Percentiles rank a stretch among this genome's conserved stretches.
Evolutionary conservation across 768 basidiomycete species (phyloP).

Genomic region (Suillus spraguei): DNA sequence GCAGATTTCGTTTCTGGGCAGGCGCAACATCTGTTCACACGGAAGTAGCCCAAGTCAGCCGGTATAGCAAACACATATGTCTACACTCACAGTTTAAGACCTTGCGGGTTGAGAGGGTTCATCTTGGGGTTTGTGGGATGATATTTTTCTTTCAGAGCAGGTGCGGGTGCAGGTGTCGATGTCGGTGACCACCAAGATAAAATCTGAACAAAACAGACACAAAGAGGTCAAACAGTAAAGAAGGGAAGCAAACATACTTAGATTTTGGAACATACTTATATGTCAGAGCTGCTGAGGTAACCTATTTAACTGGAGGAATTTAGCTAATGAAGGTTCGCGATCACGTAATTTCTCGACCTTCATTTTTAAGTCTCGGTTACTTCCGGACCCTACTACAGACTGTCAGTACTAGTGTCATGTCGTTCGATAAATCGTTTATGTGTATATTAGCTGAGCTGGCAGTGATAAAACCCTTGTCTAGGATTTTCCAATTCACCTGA

Average conservation of each 20-base stretch:
- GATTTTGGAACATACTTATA: no score
- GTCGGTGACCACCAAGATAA: slow-evolving; percentile 56
- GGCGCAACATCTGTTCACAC: slow-evolving; percentile 81
- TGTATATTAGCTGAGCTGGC: neutral
- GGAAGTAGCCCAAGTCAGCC: neutral
- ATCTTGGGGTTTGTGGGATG: slow-evolving; percentile 76
- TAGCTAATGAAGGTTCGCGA: no score
- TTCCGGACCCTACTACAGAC: no score
- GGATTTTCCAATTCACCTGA: neutral
- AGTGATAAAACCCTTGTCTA: neutral
- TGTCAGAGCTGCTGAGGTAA: no score
- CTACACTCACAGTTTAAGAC: slow-evolving; percentile 85
- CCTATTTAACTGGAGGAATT: no score
- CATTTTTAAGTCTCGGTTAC: neutral
- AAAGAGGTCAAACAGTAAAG: neutral
- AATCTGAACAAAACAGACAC: slow-evolving; percentile 37
- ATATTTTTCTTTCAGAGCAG: slow-evolving; percentile 46
- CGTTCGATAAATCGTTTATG: neutral
- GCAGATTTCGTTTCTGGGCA: slow-evolving; percentile 91
- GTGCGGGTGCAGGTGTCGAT: slow-evolving; percentile 40
- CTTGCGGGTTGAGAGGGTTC: slow-evolving; percentile 92
- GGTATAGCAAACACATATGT: neutral
- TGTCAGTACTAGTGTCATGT: neutral
- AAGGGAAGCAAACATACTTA: no score
- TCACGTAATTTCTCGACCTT: no score